phyloP scores from a whole-genome alignment of 257 asterid species.

The Solanum neorickii region DNA sequence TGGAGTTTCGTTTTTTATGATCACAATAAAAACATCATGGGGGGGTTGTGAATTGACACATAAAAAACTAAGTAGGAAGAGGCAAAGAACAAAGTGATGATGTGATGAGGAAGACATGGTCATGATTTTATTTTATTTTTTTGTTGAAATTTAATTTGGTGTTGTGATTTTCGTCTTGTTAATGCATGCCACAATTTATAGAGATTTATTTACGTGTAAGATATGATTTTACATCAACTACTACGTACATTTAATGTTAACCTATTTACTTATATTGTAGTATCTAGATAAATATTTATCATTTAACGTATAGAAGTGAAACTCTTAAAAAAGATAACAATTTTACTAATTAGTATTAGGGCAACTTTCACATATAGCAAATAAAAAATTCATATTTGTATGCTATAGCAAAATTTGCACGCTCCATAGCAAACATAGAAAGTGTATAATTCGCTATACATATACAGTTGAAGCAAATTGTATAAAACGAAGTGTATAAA shows the following conservation, averaged over 20 bases:
- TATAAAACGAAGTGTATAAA: no score
- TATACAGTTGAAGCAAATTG: no score
- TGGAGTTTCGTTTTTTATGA: background rate
- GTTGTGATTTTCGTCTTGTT: background rate
- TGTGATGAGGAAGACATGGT: background rate
- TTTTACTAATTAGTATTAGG: background rate
- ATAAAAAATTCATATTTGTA: no score
- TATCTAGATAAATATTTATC: no score
- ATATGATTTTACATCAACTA: background rate
- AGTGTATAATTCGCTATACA: no score
- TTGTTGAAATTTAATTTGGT: background rate
- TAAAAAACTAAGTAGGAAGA: background rate
- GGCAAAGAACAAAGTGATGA: background rate
- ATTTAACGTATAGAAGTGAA: background rate
- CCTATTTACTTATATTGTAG: no score
- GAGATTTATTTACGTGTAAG: background rate
- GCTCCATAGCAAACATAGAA: no score
- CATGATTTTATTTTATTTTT: background rate
- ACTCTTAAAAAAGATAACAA: background rate
- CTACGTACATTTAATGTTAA: background rate
- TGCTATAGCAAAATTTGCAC: no score
- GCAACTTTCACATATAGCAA: no score
- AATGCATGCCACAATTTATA: background rate
- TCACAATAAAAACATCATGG: background rate
- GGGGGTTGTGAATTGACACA: background rate